Conservation (phyloP, 1,139 yeast species). For the Sugiyamaella pinicola region DNA sequence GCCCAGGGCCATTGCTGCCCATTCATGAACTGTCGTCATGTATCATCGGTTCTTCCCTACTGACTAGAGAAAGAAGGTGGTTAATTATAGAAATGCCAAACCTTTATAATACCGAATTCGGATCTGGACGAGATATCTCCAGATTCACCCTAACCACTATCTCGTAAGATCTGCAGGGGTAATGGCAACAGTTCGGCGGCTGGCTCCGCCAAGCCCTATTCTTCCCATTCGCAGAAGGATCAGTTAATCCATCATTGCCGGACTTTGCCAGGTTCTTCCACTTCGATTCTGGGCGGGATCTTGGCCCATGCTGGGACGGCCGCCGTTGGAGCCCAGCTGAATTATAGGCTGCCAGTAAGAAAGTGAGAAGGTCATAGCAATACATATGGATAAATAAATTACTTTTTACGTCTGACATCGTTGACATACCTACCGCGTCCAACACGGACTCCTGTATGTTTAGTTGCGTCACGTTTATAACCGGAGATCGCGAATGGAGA, state of each 20-base stretch:
- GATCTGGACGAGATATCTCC: background rate
- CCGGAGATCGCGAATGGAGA: slow-evolving; percentile 85
- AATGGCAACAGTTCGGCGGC: background rate
- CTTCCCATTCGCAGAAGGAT: too few relatives aligned
- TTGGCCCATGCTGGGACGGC: too few relatives aligned
- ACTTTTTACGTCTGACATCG: slow-evolving; percentile 50
- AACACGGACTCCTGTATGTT: slow-evolving; percentile 71
- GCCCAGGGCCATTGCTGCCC: too few relatives aligned
- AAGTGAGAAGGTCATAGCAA: too few relatives aligned
- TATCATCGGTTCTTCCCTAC: too few relatives aligned
- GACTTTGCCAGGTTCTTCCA: too few relatives aligned
- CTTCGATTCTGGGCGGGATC: too few relatives aligned
- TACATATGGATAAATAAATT: background rate
- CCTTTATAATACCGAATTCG: background rate
- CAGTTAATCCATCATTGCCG: too few relatives aligned
- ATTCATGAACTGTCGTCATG: too few relatives aligned
- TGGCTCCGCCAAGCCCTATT: background rate
- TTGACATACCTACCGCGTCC: slow-evolving; percentile 85
- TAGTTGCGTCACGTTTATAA: slow-evolving; percentile 46
- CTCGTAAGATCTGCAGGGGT: background rate
- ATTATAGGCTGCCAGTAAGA: background rate
- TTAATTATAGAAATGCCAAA: too few relatives aligned
- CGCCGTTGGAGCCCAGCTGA: too few relatives aligned
- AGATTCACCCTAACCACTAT: slow-evolving; percentile 4
- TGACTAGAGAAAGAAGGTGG: too few relatives aligned